A percentile compares a stretch with the other conserved stretches of the same genome.
These are phyloP conservation scores for Aspergillus tanneri DNA, from an alignment of 2,329 filamentous ascomycete species.

Conservation along the genomic window DNA sequence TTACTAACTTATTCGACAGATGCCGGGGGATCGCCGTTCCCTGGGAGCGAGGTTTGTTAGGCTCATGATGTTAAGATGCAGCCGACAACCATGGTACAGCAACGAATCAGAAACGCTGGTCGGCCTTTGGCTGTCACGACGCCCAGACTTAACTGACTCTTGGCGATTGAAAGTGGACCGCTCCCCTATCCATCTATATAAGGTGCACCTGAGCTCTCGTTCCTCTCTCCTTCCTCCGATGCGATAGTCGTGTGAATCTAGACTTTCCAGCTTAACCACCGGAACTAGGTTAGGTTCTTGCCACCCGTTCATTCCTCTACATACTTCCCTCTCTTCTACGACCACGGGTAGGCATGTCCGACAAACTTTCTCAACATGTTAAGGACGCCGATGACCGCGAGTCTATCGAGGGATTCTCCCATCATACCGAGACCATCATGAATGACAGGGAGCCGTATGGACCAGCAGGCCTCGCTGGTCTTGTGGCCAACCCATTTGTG, in stretches of 20 bases:
- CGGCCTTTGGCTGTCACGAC: conserved; percentile 7
- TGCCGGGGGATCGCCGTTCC: conserved; percentile 7
- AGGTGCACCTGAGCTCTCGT: conserved; percentile 1
- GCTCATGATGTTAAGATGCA: conserved; percentile 7
- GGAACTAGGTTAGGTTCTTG: too few relatives aligned
- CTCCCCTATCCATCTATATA: conserved; percentile 11
- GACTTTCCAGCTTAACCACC: too few relatives aligned
- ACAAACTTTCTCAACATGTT: conserved; percentile 14
- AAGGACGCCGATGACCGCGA: conserved; percentile 22
- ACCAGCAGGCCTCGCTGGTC: conserved; percentile 45
- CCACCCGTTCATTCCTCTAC: background rate
- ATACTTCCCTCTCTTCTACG: background rate
- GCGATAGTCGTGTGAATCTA: background rate
- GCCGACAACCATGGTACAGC: background rate
- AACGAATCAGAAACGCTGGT: conserved; percentile 14
- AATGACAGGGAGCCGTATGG: conserved; percentile 34
- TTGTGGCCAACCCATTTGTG: conserved; percentile 52
- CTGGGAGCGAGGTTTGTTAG: conserved; percentile 10
- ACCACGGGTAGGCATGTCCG: conserved; percentile 19
- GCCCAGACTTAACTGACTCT: background rate
- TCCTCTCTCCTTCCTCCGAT: background rate
- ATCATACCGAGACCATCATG: conserved; percentile 35
- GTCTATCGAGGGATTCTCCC: conserved; percentile 29
- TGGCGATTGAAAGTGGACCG: too few relatives aligned
- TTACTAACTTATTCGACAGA: conserved; percentile 13